Evolutionary conservation across 768 basidiomycete genomes (phyloP), one percentile per base, ranked within the genome.

Genomic region (Termitomyces sp.): DNA sequence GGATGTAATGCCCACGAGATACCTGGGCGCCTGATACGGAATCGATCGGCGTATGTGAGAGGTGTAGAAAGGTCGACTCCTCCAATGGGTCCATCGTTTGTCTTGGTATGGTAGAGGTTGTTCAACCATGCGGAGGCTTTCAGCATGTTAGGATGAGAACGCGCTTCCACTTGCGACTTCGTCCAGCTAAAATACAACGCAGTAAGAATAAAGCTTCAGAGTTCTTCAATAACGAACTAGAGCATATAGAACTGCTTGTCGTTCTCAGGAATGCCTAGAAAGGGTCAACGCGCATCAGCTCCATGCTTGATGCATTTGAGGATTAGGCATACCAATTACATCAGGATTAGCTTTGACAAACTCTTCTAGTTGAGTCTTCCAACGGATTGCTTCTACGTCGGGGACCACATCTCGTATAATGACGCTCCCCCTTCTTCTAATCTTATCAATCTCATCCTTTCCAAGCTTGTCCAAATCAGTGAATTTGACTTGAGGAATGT

Each of bases 201-300:
- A 33, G n/a, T 31, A 54, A 55, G 58, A 42, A 37, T 37, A 15
- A 44, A 13, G 16, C 36, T 34, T 46, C n/a, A 24, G 9, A 20
- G 18, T 18, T 33, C 41, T 13, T 41, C 30, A 8, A 54, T 16
- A 20, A 75, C 82, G 54, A 63, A 87, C 88, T 89, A 89, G 51
- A 90, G 80, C 65, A 84, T 73, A 71, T 86, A 89, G 71, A 91
- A 88, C 64, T 90, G 88, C 54, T 85, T 88, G 63, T 89, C 72
- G n/a, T 78, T 63, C 6, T 60, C 75, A 0, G 87, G 86, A 34
- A 76, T 55, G 18, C 86, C 85, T 87, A 44, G n/a, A 58, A 27
- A 39, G 39, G 16, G 13, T 11, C 33, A 13, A 34, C 2, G 6
- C 9, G 8, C 31, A 46, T 20, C 30, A 57, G 24, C 12, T 20